These are phyloP conservation scores for Selaginella tamariscina DNA, from an alignment of 75 land plant genomes.

Conservation along the genomic window DNA sequence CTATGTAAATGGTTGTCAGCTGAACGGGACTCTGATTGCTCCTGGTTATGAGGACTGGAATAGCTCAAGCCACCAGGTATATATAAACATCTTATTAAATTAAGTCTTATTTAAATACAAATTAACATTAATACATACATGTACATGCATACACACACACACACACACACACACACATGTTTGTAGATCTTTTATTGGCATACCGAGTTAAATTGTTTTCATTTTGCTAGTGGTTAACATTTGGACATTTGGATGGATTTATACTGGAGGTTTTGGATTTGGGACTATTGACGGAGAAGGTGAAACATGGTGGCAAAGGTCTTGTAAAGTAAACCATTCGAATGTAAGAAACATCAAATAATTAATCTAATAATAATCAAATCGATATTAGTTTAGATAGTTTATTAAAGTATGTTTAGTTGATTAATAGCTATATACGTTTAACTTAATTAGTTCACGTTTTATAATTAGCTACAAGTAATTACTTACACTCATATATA, in stretches of 20 bases:
- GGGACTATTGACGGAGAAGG: conserved; percentile 10
- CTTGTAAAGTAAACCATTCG: not conserved
- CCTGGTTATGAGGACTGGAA: not conserved
- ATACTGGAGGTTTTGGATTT: not conserved
- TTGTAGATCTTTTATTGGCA: too few relatives aligned
- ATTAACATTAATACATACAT: too few relatives aligned
- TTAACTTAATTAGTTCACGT: not conserved
- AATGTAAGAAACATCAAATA: not conserved
- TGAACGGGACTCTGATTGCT: not conserved
- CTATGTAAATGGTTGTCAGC: not conserved
- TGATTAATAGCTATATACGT: not conserved
- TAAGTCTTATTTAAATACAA: too few relatives aligned
- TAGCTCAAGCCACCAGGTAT: not conserved
- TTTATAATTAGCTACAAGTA: not conserved
- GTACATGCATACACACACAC: too few relatives aligned
- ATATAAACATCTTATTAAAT: conserved; percentile 14
- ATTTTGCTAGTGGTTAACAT: not conserved
- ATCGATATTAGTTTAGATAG: not conserved
- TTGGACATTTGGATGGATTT: conserved; percentile 10
- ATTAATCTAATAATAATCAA: not conserved
- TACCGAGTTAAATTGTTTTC: too few relatives aligned
- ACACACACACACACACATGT: conserved; percentile 6
- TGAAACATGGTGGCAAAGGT: not conserved
- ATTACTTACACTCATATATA: not conserved
- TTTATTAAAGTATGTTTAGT: not conserved